phyloP scores from a whole-genome alignment of 2,329 filamentous ascomycete species.

The Juglanconis oblonga region DNA sequence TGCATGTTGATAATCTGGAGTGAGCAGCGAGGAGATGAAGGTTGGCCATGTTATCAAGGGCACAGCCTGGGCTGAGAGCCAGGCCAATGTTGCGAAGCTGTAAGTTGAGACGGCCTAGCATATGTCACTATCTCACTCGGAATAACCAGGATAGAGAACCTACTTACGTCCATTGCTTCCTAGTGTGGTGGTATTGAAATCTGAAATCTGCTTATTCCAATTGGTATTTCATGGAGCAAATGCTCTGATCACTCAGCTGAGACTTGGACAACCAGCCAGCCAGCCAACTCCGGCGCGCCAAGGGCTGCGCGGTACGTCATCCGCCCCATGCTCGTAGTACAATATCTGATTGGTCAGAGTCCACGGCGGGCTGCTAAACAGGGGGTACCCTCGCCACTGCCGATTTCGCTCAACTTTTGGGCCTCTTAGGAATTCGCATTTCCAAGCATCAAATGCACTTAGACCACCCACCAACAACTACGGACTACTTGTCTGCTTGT shows the following conservation, averaged over 20 bases:
- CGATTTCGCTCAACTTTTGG: constrained; percentile 16
- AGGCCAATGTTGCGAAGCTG: constrained; percentile 49
- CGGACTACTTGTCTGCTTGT: background rate
- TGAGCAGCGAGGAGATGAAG: constrained; percentile 44
- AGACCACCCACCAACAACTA: background rate
- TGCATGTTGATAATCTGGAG: constrained; percentile 28
- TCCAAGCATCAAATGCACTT: constrained; percentile 10
- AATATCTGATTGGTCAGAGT: background rate
- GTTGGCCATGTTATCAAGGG: constrained; percentile 47
- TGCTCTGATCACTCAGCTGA: background rate
- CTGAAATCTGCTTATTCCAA: background rate
- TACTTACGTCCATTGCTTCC: constrained; percentile 14
- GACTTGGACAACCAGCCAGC: too few species aligned
- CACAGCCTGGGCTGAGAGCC: constrained; percentile 46
- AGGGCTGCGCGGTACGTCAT: background rate
- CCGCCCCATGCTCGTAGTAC: background rate
- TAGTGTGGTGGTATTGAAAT: background rate
- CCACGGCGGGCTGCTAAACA: background rate
- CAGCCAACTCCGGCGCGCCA: background rate
- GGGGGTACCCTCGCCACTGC: constrained; percentile 13
- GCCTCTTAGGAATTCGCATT: constrained; percentile 16
- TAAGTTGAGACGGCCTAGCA: constrained; percentile 47
- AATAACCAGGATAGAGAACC: background rate
- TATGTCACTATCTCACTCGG: background rate
- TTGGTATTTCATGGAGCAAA: background rate